Conservation (phyloP, 163 green algal species). For the Dunaliella salina region DNA sequence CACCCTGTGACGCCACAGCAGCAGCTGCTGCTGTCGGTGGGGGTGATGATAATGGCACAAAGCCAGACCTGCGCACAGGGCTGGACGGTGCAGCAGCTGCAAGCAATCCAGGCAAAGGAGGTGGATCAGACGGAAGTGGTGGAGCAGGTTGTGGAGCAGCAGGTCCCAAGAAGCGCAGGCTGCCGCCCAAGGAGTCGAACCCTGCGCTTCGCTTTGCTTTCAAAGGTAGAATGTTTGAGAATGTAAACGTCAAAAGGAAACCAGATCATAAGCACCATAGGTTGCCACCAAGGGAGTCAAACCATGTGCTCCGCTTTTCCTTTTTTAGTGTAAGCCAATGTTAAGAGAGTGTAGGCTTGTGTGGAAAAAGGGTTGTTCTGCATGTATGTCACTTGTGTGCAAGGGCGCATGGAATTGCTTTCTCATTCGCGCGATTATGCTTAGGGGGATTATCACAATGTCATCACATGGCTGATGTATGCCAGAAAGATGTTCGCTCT, state of each 20-base stretch:
- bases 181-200: not conserved
- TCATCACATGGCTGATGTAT: too few relatives aligned
- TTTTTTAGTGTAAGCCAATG: not conserved
- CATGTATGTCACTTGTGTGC: too few relatives aligned
- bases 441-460: too few relatives aligned
- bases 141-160: too few relatives aligned
- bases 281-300: not conserved
- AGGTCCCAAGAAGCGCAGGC: not conserved
- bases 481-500: too few relatives aligned
- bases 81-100: not conserved
- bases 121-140: too few relatives aligned
- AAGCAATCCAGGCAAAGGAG: not conserved
- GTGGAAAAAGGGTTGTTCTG: too few relatives aligned
- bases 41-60: too few relatives aligned
- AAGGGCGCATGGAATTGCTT: too few relatives aligned
- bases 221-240: not conserved
- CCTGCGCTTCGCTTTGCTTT: not conserved
- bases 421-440: too few relatives aligned
- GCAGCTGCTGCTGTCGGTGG: constrained; percentile 10
- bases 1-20: not conserved
- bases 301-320: not conserved
- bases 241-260: too few relatives aligned
- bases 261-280: not conserved
- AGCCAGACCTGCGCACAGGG: not conserved
- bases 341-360: too few relatives aligned